Base-by-base conservation (phyloP, 2,329 filamentous ascomycete genomes). In the Aspergillus persii region DNA sequence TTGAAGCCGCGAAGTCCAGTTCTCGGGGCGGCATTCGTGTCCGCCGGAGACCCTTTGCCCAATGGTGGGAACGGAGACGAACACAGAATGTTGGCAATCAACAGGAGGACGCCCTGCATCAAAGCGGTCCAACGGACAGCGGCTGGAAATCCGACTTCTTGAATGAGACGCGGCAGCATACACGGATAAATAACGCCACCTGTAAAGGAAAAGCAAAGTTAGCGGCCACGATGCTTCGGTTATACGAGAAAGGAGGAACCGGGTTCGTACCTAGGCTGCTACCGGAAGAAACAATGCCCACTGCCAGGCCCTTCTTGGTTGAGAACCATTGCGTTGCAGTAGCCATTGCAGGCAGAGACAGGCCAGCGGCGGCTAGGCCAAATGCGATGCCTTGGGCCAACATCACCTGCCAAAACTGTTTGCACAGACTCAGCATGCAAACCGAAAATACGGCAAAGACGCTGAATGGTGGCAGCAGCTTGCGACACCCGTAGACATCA, bases 341-440 rank as follows among this genome's bases (percentile, higher is more conserved):
- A 2, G 50, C 50, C 50, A 52, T 52, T 3, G 50, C 50, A 26
- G 50, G 50, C 9, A 52, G 50, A 31, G 30, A 52, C 4, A 52
- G 30, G 6, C 50, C 50, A 1, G 50, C 29, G 30, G 31, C 50
- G 18, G 50, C 50, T 6, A 52, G 50, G 7, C 50, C 50, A n/a
- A 52, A 52, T 8, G 50, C 50, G 31, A 52, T 8, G 9, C 50
- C 50, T 31, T 36, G 50, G 9, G 50, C 50, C 30, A 52, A 31
- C 50, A 52, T 52, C 7, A 50, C 48, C 48, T 50, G 48, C 48
- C 50, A 52, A 18, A 18, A 52, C 15, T 52, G 23, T 12, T 7
- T 33, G 30, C 50, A 52, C 50, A 52, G 31, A 9, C 50, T 52
- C 50, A 52, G n/a, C 50, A 52, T 52, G n/a, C 50, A 52, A 8